A percentile compares a stretch with the other conserved stretches of the same genome.
Conservation (phyloP, 1,139 yeast genomes). For the Blastobotrys proliferans region DNA sequence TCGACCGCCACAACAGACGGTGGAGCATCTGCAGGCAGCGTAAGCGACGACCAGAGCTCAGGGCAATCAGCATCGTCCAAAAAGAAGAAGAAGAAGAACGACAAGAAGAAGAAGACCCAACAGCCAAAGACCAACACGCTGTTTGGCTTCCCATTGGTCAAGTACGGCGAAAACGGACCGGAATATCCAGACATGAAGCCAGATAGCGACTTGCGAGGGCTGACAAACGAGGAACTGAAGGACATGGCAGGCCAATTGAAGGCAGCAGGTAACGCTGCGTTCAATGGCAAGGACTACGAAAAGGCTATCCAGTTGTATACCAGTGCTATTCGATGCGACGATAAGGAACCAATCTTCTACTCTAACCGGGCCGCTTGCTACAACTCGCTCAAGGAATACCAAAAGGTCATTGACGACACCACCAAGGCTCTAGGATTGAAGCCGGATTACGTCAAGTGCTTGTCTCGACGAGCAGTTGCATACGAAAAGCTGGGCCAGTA, state of each 20-base stretch:
- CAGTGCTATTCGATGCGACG: slow-evolving; percentile 63
- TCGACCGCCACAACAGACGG: slow-evolving; percentile 1
- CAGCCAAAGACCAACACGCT: slow-evolving; percentile 3
- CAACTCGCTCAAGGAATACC: slow-evolving; percentile 72
- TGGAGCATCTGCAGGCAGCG: slow-evolving; percentile 3
- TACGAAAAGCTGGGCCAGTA: slow-evolving; percentile 75
- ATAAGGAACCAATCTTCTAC: slow-evolving; percentile 80
- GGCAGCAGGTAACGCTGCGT: slow-evolving; percentile 82
- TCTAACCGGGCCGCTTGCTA: slow-evolving; percentile 96
- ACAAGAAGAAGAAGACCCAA: slow-evolving; percentile 16
- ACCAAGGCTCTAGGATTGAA: slow-evolving; percentile 79
- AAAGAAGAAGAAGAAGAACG: slow-evolving; percentile 13
- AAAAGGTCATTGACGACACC: slow-evolving; percentile 82
- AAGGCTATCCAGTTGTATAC: slow-evolving; percentile 75
- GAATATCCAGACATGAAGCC: slow-evolving; percentile 15
- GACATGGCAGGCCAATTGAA: slow-evolving; percentile 74
- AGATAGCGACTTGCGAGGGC: slow-evolving; percentile 9
- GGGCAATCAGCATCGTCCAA: slow-evolving; percentile 6
- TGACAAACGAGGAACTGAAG: slow-evolving; percentile 48
- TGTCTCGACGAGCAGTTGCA: slow-evolving; percentile 66
- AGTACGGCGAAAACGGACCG: slow-evolving; percentile 11
- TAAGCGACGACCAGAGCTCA: slow-evolving; percentile 4
- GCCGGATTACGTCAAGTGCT: slow-evolving; percentile 88
- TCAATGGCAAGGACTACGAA: slow-evolving; percentile 64
- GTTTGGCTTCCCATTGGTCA: slow-evolving; percentile 12